Base-by-base conservation (phyloP, 768 basidiomycete species). In the Sporobolomyces roseus region DNA sequence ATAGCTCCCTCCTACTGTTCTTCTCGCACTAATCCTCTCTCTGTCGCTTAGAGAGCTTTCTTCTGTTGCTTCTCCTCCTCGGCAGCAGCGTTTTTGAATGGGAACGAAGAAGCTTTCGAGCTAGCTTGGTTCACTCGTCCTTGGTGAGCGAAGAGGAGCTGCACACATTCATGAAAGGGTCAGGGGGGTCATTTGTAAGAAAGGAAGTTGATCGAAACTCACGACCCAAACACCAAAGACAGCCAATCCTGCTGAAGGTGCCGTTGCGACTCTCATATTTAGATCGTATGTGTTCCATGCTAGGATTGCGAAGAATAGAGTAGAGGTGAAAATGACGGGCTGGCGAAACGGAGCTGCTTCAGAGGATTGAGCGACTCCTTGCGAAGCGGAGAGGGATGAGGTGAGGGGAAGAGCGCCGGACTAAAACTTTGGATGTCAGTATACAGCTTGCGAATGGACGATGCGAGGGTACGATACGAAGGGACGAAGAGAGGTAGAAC, bases 321-420 rank as follows among this genome's bases (percentile, higher is more conserved):
- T 58, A 13, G 65, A 10, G 61, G 63, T 33, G 21, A 41, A 17
- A 50, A 71, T 52, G 25, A 65, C 63, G 1, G 65, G 65, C 17
- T 46, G 51, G 29, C 70, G 70, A 51, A 58, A 63, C 16, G 64
- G 69, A 1, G 69, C 69, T 1, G 61, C 38, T 25, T 27, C 51
- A 25, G 54, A 38, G 5, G 61, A 46, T 21, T 56, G 13, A 27
- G 53, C 55, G 21, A 63, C 33, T 4, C 43, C 50, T 27, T 36
- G n/a, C 12, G 38, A 21, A 33, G 65, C 52, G 17, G 63, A 50
- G 63, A 70, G 43, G 56, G 58, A 61, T 16, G 68, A 65, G 17
- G 51, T 63, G 51, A 71, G 56, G 23, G 70, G 70, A 27, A 71
- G 4, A 30, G 62, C 50, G 25, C 70, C 70, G n/a, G 61, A 59